These are phyloP conservation scores for Lactifluus piperatus DNA, from an alignment of 768 basidiomycete species.

Conservation along the genomic window DNA sequence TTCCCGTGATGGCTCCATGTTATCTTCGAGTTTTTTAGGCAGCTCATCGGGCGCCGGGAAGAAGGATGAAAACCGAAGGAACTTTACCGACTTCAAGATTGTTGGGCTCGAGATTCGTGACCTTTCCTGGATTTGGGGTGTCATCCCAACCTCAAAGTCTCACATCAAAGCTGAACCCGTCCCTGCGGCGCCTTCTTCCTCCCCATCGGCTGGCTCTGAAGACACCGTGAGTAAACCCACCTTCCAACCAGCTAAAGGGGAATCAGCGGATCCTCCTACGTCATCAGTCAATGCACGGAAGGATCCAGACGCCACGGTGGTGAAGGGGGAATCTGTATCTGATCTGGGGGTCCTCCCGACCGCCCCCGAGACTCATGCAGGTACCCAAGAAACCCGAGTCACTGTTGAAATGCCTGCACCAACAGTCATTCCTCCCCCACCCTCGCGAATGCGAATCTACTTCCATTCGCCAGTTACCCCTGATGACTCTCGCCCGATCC, in stretches of 20 bases:
- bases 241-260: neutral
- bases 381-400: neutral
- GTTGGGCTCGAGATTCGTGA: slow-evolving; percentile 79
- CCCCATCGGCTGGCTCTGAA: slow-evolving; percentile 24
- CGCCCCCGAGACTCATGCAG: neutral
- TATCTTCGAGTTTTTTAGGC: slow-evolving; percentile 18
- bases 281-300: neutral
- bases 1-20: slow-evolving; percentile 38
- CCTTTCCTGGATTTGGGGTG: slow-evolving; percentile 84
- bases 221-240: slow-evolving; percentile 1
- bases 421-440: slow-evolving; percentile 36
- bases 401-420: slow-evolving; percentile 22
- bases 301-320: neutral
- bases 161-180: slow-evolving; percentile 22
- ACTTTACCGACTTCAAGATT: slow-evolving; percentile 97
- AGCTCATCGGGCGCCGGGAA: slow-evolving; percentile 40
- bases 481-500: slow-evolving; percentile 71
- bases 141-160: slow-evolving; percentile 32
- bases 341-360: neutral
- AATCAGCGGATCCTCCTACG: slow-evolving; percentile 4
- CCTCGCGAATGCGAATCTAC: slow-evolving; percentile 83
- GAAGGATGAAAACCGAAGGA: slow-evolving; percentile 83
- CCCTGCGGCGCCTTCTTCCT: slow-evolving; percentile 28
- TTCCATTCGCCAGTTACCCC: slow-evolving; percentile 84
- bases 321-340: neutral